Percentiles rank a stretch among this genome's conserved stretches.
Evolutionary conservation across 2,329 filamentous ascomycete genomes (phyloP).

Genomic region (Clarireedia paspali): DNA sequence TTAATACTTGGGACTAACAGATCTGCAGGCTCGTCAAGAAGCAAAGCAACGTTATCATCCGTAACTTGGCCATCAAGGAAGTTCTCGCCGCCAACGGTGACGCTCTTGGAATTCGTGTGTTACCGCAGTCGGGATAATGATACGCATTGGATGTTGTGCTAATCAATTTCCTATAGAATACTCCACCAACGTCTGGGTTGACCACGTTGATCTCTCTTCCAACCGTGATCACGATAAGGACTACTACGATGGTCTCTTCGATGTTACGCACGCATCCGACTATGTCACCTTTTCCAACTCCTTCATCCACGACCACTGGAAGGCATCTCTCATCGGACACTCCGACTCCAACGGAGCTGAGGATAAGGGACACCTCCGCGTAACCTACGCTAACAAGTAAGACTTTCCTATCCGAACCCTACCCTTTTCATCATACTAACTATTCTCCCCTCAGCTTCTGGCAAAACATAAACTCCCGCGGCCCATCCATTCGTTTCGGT

Average conservation of each 20-base stretch:
- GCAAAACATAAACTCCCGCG: constrained; percentile 5
- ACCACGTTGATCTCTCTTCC: constrained; percentile 25
- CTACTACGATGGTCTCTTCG: constrained; percentile 36
- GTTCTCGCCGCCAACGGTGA: constrained; percentile 40
- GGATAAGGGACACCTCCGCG: constrained; percentile 23
- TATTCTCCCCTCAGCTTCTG: not conserved
- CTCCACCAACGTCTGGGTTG: constrained; percentile 7
- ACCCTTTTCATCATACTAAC: not conserved
- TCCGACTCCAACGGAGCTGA: constrained; percentile 23
- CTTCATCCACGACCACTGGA: constrained; percentile 36
- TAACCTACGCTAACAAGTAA: constrained; percentile 23
- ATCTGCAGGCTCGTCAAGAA: constrained; percentile 9
- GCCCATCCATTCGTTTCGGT: constrained; percentile 1
- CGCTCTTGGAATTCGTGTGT: constrained; percentile 40
- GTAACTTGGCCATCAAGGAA: constrained; percentile 46
- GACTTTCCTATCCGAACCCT: not conserved
- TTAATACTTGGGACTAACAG: not conserved
- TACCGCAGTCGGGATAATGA: constrained; percentile 5
- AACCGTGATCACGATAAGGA: constrained; percentile 34
- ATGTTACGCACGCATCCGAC: constrained; percentile 38
- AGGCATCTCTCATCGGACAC: constrained; percentile 26
- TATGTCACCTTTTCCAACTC: constrained; percentile 36
- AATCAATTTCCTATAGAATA: not conserved
- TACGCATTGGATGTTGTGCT: not conserved
- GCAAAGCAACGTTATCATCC: constrained; percentile 46